Percentiles rank a stretch among this genome's conserved stretches.
These are phyloP conservation scores for Ziziphus jujuba DNA, from an alignment of 306 rosid genomes.

Conservation along the genomic window DNA sequence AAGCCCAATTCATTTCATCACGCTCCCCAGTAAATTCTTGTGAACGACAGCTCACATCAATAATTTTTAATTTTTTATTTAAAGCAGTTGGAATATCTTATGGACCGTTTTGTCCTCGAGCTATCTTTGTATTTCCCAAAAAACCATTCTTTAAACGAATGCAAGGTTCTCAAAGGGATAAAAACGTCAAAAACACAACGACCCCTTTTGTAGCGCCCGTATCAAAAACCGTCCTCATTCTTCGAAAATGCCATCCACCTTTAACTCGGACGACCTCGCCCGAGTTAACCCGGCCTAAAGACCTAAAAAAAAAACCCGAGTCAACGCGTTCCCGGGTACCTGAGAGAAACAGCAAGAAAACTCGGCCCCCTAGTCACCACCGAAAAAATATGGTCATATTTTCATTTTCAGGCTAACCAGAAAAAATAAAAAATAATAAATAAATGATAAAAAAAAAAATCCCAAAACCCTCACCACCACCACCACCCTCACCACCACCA, in stretches of 20 bases:
- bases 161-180: constrained; percentile 1
- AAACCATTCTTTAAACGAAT: no score
- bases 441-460: no score
- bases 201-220: neutral
- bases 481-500: no score
- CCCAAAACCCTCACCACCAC: no score
- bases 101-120: constrained; percentile 2
- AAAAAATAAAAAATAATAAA: no score
- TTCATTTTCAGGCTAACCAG: no score
- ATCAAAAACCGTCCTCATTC: constrained; percentile 5
- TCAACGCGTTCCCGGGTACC: neutral
- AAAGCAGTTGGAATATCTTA: neutral
- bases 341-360: neutral
- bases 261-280: constrained; percentile 16
- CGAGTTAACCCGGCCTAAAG: constrained; percentile 30
- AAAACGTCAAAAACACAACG: constrained; percentile 3
- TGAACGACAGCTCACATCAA: constrained; percentile 26
- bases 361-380: constrained; percentile 14
- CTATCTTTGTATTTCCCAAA: neutral
- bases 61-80: neutral
- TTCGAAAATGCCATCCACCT: neutral
- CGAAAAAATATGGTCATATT: no score
- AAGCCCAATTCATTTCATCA: no score
- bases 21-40: neutral
- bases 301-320: constrained; percentile 23